phyloP scores from a whole-genome alignment of 108 stramenopile genomes.

The Cyclotella choctawhatcheeana region DNA sequence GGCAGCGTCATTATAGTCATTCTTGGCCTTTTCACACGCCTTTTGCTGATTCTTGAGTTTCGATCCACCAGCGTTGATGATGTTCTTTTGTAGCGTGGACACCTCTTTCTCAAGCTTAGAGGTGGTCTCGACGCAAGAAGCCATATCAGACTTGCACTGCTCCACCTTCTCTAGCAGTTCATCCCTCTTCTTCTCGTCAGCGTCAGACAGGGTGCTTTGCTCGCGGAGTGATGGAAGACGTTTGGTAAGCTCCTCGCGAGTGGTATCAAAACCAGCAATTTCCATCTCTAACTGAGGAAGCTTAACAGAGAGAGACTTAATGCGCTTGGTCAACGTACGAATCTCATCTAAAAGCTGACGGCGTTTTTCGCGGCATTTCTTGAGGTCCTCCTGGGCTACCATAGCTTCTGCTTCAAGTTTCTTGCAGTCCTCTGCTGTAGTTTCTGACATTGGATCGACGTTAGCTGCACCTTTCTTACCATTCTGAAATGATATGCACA shows the following conservation, averaged over 20 bases:
- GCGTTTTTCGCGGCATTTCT: constrained; percentile 64
- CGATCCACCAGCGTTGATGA: constrained; percentile 91
- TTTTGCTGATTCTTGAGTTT: constrained; percentile 87
- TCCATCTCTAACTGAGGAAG: constrained; percentile 87
- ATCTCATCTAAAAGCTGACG: constrained; percentile 72
- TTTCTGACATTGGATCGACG: constrained; percentile 34
- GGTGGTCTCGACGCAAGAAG: constrained; percentile 68
- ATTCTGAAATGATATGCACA: constrained; percentile 49
- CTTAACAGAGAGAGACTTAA: constrained; percentile 71
- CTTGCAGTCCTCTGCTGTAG: constrained; percentile 49
- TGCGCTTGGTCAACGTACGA: constrained; percentile 59
- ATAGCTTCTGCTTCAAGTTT: constrained; percentile 65
- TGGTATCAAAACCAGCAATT: constrained; percentile 83
- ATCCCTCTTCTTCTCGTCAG: constrained; percentile 66
- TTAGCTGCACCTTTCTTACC: constrained; percentile 43
- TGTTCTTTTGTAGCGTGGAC: constrained; percentile 82
- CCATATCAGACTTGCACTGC: constrained; percentile 78
- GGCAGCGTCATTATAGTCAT: constrained; percentile 64
- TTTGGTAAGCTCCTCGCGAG: constrained; percentile 79
- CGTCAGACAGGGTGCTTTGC: constrained; percentile 70
- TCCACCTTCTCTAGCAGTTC: constrained; percentile 66
- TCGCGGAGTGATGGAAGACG: constrained; percentile 75
- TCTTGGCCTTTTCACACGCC: constrained; percentile 71
- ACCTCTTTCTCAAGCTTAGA: constrained; percentile 76
- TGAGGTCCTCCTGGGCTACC: constrained; percentile 52